Conservation (phyloP, 306 rosid species). For the Quercus wislizeni region DNA sequence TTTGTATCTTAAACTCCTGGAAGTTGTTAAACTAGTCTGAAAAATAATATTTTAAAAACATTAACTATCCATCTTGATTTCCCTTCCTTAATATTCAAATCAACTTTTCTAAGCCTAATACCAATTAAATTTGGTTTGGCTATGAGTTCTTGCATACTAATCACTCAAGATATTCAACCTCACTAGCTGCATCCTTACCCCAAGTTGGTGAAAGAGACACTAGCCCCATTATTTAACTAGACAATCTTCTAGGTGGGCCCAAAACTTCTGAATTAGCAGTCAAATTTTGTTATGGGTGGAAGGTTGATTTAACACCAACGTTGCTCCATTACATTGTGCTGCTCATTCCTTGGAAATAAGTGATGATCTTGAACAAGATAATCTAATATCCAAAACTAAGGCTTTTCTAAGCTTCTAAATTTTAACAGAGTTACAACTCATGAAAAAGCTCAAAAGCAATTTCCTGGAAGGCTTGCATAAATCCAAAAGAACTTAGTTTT, state of each 20-base stretch:
- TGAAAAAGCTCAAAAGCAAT: too few relatives aligned
- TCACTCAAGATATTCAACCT: constrained; percentile 35
- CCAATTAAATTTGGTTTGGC: too few relatives aligned
- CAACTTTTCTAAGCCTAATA: too few relatives aligned
- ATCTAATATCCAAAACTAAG: constrained; percentile 66
- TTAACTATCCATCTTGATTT: too few relatives aligned
- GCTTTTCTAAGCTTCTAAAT: constrained; percentile 50
- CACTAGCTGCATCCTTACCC: not conserved
- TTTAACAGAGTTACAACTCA: too few relatives aligned
- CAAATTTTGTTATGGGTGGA: constrained; percentile 17
- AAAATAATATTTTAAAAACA: not conserved
- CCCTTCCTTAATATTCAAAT: too few relatives aligned
- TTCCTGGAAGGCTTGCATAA: too few relatives aligned
- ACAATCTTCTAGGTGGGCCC: constrained; percentile 69
- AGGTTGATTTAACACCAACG: too few relatives aligned
- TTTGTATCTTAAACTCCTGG: too few relatives aligned
- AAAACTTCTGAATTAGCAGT: constrained; percentile 52
- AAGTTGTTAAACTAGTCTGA: not conserved
- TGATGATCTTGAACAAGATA: constrained; percentile 59
- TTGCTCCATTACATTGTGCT: too few relatives aligned
- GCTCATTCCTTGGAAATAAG: constrained; percentile 80
- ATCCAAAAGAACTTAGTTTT: too few relatives aligned
- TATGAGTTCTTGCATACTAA: too few relatives aligned
- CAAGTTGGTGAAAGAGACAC: constrained; percentile 19
- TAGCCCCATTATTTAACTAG: constrained; percentile 38